Evolutionary conservation across 2,329 filamentous ascomycete species (phyloP).

Genomic region (Cladosporium sp.): DNA sequence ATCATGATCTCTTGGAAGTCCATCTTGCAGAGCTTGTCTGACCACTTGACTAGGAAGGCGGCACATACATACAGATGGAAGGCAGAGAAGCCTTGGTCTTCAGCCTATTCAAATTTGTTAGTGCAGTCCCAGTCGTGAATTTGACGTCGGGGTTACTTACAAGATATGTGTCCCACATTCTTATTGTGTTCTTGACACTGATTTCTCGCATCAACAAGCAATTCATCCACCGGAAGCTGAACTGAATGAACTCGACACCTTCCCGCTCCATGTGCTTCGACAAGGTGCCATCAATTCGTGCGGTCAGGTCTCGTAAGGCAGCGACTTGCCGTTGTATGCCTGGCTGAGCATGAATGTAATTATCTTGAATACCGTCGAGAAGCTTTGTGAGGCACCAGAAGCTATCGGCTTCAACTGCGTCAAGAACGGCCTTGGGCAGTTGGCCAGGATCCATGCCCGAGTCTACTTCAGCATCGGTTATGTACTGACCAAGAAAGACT

Average conservation of each 20-base stretch:
- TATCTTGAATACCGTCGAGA: slow-evolving; percentile 97
- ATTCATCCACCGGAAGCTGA: slow-evolving; percentile 99
- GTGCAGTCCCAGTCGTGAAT: background rate
- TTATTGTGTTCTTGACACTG: slow-evolving; percentile 90
- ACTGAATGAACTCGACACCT: slow-evolving; percentile 97
- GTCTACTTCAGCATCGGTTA: slow-evolving; percentile 89
- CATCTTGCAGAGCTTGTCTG: slow-evolving; percentile 89
- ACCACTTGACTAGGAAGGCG: slow-evolving; percentile 98
- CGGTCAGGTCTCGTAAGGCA: slow-evolving; percentile 82
- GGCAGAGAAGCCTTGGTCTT: slow-evolving; percentile 96
- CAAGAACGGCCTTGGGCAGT: slow-evolving; percentile 80
- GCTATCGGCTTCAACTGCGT: slow-evolving; percentile 94
- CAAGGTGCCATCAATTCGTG: slow-evolving; percentile 77
- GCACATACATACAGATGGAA: slow-evolving; percentile 99
- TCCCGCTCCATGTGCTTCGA: slow-evolving; percentile 87
- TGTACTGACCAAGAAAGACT: slow-evolving; percentile 90
- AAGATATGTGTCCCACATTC: slow-evolving; percentile 99
- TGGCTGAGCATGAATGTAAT: slow-evolving; percentile 96
- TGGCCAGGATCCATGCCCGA: slow-evolving; percentile 96
- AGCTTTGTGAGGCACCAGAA: slow-evolving; percentile 99
- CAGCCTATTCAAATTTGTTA: slow-evolving; percentile 58
- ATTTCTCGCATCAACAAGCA: slow-evolving; percentile 97
- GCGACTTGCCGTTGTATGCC: slow-evolving; percentile 93
- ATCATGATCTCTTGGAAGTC: slow-evolving; percentile 99
- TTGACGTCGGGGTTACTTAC: slow-evolving; percentile 49